Evolutionary conservation across 208 protist species (phyloP), one percentile per base, ranked within the genome.

Genomic region (Wallacemonas sp.): DNA sequence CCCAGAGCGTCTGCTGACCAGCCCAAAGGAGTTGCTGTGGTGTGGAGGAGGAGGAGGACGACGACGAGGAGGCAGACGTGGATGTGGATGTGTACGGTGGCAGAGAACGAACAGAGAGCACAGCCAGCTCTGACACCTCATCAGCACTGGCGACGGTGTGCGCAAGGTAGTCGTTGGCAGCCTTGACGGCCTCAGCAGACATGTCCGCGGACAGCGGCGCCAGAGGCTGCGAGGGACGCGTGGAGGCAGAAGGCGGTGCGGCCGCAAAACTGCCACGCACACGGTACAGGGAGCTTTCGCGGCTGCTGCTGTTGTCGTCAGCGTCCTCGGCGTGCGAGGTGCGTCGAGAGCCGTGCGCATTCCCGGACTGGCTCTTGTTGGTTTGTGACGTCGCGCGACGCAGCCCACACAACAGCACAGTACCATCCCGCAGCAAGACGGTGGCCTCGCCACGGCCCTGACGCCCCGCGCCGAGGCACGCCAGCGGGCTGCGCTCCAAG

Each of bases 381-480:
- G n/a, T n/a, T n/a, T n/a, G n/a, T n/a, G n/a, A 14, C 36, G 36
- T 14, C 9, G 36, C 14, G 36, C 9, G 6, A 6, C 17, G 19
- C 62, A 77, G 11, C 17, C 76, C 75, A 44, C 76, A 79, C 59
- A 93, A 1, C 15, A 74, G 80, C 8, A 86, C 67, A 14, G 68
- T 78, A 44, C 72, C 68, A 64, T 77, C 75, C 8, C 77, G 68
- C 30, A 89, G 62, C 19, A 93, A 42, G 45, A 84, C 80, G 9
- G 85, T 75, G 70, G 83, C 72, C 72, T 93, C 86, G 0, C 56
- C 45, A 9, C 54, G 51, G 11, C 68, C 74, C 19, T 36, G 54
- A 14, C 82, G 71, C 0, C 86, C 86, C 14, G 65, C 63, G 1
- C 71, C 70, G 45, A 93, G 42, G 51, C 82, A 77, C 27, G 39